Base-by-base conservation (phyloP, 352 stramenopile genomes). In the Globisporangium spiculum region DNA sequence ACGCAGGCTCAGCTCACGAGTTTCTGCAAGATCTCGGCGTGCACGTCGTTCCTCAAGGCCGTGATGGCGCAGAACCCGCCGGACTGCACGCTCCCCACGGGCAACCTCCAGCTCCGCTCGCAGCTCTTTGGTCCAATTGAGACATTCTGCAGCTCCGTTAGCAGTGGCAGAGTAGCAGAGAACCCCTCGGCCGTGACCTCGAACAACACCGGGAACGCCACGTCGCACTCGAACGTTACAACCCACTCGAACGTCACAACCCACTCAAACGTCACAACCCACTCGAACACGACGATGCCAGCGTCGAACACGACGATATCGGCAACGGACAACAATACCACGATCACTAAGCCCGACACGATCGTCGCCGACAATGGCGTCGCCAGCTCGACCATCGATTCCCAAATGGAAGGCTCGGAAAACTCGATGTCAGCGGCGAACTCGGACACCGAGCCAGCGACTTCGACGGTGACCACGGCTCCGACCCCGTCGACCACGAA, bases 1-100 rank as follows among this genome's bases (percentile, higher is more conserved):
- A 62, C 58, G 24, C 16, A 52, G 4, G 46, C 48, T 5, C 59
- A 67, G 22, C 27, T 61, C n/a, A 27, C 36, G 22, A 57, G 20
- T 18, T 53, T 71, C 20, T 71, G 66, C 58, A 67, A 67, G 24
- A 46, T 53, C 8, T 30, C 9, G 5, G 14, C 66, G 24, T 71
- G 66, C 38, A 20, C 2, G 9, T 54, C 38, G 52, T 26, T 67
- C 22, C 30, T 71, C 32, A 71, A 71, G 36, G 38, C 50, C 9
- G 57, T 71, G 30, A n/a, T 63, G 4, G 60, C 48, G 2, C 60
- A 67, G 32, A 67, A 67, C 60, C 46, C 66, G 1, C 16, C 58
- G 16, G 66, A 71, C 52, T 71, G 66, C 22, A 55, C 30, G 16
- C 12, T 67, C 20, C 58, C 66, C 18, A 27, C 38, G n/a, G 5